These are phyloP conservation scores for Wickerhamiella vanderwaltii DNA, from an alignment of 805 yeast genomes.

Conservation along the genomic window DNA sequence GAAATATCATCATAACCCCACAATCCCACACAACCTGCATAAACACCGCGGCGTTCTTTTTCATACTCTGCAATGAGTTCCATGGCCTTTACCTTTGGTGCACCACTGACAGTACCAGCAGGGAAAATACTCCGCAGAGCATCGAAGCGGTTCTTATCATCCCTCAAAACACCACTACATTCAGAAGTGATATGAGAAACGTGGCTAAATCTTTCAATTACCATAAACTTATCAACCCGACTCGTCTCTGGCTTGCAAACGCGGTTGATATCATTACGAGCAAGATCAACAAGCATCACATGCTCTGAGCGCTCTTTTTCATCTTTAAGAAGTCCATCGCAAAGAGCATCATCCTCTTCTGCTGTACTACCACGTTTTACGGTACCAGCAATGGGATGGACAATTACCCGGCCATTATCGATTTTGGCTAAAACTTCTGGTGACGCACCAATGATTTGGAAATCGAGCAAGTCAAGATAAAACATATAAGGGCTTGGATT, in stretches of 20 bases:
- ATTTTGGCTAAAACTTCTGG: constrained; percentile 87
- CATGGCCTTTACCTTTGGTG: constrained; percentile 97
- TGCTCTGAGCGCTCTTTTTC: constrained; percentile 95
- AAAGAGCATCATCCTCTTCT: constrained; percentile 82
- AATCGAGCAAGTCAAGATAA: constrained; percentile 81
- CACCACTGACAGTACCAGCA: constrained; percentile 98
- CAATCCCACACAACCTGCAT: constrained; percentile 98
- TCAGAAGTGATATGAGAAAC: constrained; percentile 95
- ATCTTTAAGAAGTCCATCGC: constrained; percentile 58
- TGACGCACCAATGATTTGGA: constrained; percentile 94
- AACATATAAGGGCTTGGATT: constrained; percentile 97
- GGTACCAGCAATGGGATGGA: constrained; percentile 98
- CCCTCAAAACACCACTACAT: constrained; percentile 80
- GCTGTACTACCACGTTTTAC: constrained; percentile 78
- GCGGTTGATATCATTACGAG: constrained; percentile 90
- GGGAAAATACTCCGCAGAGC: constrained; percentile 98
- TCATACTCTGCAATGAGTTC: constrained; percentile 83
- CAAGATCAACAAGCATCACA: constrained; percentile 95
- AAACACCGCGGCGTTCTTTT: constrained; percentile 85
- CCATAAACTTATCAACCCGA: constrained; percentile 73
- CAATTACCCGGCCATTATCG: constrained; percentile 66
- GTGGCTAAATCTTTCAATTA: constrained; percentile 88
- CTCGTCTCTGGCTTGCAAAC: constrained; percentile 83
- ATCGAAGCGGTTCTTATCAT: constrained; percentile 80
- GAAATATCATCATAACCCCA: constrained; percentile 93